Base-by-base conservation (phyloP, 257 asterid genomes). In the Solanum habrochaites region DNA sequence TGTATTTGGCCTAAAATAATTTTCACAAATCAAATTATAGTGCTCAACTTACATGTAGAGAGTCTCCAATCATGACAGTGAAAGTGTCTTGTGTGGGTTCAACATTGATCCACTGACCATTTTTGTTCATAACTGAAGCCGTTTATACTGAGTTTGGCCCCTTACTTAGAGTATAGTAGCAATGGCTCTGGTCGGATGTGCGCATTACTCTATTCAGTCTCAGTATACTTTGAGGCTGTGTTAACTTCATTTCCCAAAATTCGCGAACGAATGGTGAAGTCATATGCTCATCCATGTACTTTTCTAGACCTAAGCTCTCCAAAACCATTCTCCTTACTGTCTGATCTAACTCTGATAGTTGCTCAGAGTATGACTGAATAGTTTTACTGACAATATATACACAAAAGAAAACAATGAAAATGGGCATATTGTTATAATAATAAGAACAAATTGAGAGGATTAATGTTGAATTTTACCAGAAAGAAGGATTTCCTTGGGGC, bases 401-500 rank as follows among this genome's bases (percentile, higher is more conserved):
- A 23, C 4, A 21, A 32, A 32, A 3, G 35, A 32, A 32, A 11
- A 42, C 13, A 42, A 42, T 42, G 3, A 42, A 9, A 42, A 42
- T 42, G 0, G 13, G 13, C 47, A 42, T 42, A 3, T 42, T 42
- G 39, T 35, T 35, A 5, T 35, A 35, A 10, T 42, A 43, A 43
- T 14, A 49, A 49, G 3, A 49, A 5, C 8, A 14, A 49, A 49
- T 49, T 0, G 58, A 49, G 58, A 49, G 14, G 8, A 49, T 49
- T 86, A 11, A 13, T 29, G 3, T 47, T 70, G 9, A 7, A 39
- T 45, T 47, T 15, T 88, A 93, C 98, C 94, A 88, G 12, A 93
- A 92, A 15, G 82, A 40, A 43, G 94, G 90, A 71, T 95, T 93
- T 40, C 96, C 95, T 67, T 93, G 60, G 0, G 96, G 86, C 98